Evolutionary conservation across 2,329 filamentous ascomycete genomes (phyloP).

Genomic region (Scytalidium lignicola): DNA sequence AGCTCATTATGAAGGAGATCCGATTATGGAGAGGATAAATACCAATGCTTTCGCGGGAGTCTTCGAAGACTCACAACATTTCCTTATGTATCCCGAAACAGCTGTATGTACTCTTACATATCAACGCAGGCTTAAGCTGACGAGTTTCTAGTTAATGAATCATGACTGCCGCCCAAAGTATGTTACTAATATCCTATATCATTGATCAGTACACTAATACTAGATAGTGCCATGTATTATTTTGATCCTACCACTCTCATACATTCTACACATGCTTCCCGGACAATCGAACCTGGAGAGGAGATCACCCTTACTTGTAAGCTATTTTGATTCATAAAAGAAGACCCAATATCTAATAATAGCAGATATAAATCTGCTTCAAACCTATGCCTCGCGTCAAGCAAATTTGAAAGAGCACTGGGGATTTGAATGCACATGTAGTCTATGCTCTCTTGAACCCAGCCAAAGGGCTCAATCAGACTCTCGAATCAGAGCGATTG

Average conservation of each 20-base stretch:
- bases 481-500: slow-evolving; percentile 28
- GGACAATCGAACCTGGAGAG: slow-evolving; percentile 33
- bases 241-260: slow-evolving; percentile 31
- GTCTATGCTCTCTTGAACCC: slow-evolving; percentile 26
- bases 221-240: slow-evolving; percentile 27
- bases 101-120: slow-evolving; percentile 14
- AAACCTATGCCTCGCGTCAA: slow-evolving; percentile 26
- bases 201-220: slow-evolving; percentile 1
- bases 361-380: slow-evolving; percentile 26
- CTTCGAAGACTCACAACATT: slow-evolving; percentile 19
- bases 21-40: slow-evolving; percentile 24
- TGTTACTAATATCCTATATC: slow-evolving; percentile 6
- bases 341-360: slow-evolving; percentile 3
- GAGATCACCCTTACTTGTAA: slow-evolving; percentile 37
- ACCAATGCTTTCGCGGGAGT: slow-evolving; percentile 23
- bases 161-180: slow-evolving; percentile 38
- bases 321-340: neutral
- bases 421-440: slow-evolving; percentile 36
- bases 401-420: slow-evolving; percentile 27
- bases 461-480: slow-evolving; percentile 29
- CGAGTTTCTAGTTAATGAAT: slow-evolving; percentile 29
- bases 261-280: slow-evolving; percentile 32
- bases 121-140: slow-evolving; percentile 1
- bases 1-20: slow-evolving; percentile 15
- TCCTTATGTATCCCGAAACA: slow-evolving; percentile 24